phyloP scores from a whole-genome alignment of 306 rosid genomes.

The Citrullus amarus region DNA sequence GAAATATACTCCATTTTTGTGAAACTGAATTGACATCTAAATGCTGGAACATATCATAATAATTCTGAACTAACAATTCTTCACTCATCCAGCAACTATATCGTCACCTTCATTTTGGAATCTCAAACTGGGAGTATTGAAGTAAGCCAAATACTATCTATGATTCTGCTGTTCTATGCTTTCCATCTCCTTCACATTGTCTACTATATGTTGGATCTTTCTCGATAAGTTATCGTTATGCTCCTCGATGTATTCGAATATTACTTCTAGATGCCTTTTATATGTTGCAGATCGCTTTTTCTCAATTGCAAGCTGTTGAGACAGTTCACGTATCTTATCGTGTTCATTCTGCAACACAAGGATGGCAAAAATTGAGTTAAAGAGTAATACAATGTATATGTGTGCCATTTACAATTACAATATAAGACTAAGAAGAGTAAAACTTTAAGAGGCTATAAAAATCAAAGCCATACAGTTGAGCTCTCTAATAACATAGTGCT shows the following conservation, averaged over 20 bases:
- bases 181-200: conserved; percentile 76
- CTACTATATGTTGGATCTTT: conserved; percentile 81
- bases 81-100: background rate
- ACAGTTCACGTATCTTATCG: conserved; percentile 76
- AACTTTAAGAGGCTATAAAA: background rate
- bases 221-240: conserved; percentile 72
- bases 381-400: background rate
- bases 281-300: conserved; percentile 74
- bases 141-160: conserved; percentile 29
- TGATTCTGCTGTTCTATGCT: conserved; percentile 37
- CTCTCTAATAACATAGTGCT: background rate
- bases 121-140: background rate
- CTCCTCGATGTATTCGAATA: conserved; percentile 84
- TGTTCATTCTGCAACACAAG: conserved; percentile 53
- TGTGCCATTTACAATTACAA: background rate
- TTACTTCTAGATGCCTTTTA: conserved; percentile 84
- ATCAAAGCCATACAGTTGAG: background rate
- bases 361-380: background rate
- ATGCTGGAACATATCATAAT: background rate
- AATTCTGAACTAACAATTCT: background rate
- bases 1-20: background rate
- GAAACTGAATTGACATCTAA: background rate
- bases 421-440: background rate
- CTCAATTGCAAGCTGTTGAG: conserved; percentile 80
- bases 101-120: background rate